Evolutionary conservation across 257 asterid genomes (phyloP), one percentile per base, ranked within the genome.

Genomic region (Scutellaria barbata): DNA sequence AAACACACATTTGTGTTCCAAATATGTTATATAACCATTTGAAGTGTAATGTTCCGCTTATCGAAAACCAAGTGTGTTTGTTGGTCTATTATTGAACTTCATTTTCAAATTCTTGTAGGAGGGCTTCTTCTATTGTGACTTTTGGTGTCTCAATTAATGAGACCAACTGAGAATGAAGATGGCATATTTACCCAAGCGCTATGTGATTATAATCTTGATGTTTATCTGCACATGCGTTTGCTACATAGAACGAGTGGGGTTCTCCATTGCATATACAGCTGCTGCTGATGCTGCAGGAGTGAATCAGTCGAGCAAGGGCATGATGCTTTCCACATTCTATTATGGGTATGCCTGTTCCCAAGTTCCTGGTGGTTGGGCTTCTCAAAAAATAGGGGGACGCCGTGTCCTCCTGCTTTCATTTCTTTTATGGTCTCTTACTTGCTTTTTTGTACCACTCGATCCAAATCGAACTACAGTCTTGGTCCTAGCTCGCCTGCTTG

Each of bases 291-390:
- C 93, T 18, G 92, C 88, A 3, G 88, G 89, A 35, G 78, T 87
- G 43, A 87, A 82, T 45, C 98, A 92, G 80, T 80, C 92, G 0
- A 90, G 96, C 84, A 92, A 92, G 79, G 97, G 98, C 66, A 73
- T 86, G 71, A 90, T 92, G 45, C 95, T 92, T 55, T 88, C 98
- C 0, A 84, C 96, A 12, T 92, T 92, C 83, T 92, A 92, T 68
- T 92, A 88, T 64, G 98, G 98, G 22, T 92, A 92, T 46, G 97
- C 97, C 5, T 87, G 97, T 73, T 92, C 97, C 55, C 97, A 92
- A 80, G 88, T 92, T 41, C 98, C 98, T 0, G 98, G 98, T 30
- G 98, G 98, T 55, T 92, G 96, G 98, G 97, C 97, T 13, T 97
- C 98, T 73, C 98, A 92, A 65, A 90, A 77, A 73, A 74, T 92